phyloP scores from a whole-genome alignment of 495 filamentous ascomycete species.

The Terfezia boudieri region DNA sequence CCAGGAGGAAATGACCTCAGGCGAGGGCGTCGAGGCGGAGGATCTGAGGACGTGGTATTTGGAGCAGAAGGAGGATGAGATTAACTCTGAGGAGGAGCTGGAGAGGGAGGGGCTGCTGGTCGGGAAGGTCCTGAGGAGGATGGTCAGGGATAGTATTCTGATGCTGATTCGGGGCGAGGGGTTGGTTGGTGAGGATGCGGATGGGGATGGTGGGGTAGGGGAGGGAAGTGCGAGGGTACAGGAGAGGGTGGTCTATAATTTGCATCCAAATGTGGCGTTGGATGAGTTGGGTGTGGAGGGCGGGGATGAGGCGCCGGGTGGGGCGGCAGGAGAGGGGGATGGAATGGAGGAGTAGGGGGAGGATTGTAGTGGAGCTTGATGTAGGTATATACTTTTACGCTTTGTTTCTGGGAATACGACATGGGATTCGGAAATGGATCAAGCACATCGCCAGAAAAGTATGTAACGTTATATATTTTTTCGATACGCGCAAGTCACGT shows the following conservation, averaged over 20 bases:
- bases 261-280: conserved; percentile 81
- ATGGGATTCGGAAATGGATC: too few species aligned
- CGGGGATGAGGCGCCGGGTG: conserved; percentile 15
- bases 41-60: conserved; percentile 79
- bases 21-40: conserved; percentile 78
- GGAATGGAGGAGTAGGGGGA: conserved; percentile 25
- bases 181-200: conserved; percentile 29
- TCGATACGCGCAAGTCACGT: too few species aligned
- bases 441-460: too few species aligned
- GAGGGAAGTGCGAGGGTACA: conserved; percentile 15
- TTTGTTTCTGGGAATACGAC: too few species aligned
- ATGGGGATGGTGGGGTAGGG: conserved; percentile 26
- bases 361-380: background rate
- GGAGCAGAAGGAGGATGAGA: conserved; percentile 72
- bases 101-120: conserved; percentile 50
- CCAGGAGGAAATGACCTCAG: conserved; percentile 44
- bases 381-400: too few species aligned
- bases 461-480: too few species aligned
- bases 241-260: conserved; percentile 51
- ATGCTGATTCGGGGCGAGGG: conserved; percentile 81
- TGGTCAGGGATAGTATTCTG: conserved; percentile 91
- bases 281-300: conserved; percentile 9
- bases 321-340: conserved; percentile 21
- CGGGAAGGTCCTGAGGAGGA: conserved; percentile 79
- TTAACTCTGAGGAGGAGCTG: conserved; percentile 59